phyloP scores from a whole-genome alignment of 2,329 filamentous ascomycete genomes.

The Purpureocillium lavendulum region DNA sequence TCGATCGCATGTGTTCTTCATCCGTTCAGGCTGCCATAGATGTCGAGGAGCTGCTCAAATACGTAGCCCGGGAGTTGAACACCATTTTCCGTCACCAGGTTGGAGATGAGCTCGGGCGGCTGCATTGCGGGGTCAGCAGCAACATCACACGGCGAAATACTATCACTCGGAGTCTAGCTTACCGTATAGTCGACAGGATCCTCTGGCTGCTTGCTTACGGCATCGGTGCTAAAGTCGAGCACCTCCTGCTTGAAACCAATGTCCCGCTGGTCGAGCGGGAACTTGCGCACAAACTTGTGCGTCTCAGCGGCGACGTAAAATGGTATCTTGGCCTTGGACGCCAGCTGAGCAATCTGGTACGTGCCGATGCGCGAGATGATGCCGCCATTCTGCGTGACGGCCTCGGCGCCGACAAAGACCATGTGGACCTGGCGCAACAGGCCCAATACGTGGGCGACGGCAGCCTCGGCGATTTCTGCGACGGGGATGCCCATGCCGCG shows the following conservation, averaged over 20 bases:
- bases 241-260: conserved; percentile 71
- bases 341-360: conserved; percentile 78
- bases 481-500: conserved; percentile 71
- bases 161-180: no score
- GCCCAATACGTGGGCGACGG: conserved; percentile 71
- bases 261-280: conserved; percentile 74
- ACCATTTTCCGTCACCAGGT: conserved; percentile 69
- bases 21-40: conserved; percentile 37
- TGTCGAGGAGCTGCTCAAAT: conserved; percentile 62
- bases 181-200: conserved; percentile 66
- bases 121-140: no score
- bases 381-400: conserved; percentile 88
- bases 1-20: conserved; percentile 11
- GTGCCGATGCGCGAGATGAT: conserved; percentile 82
- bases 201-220: conserved; percentile 32
- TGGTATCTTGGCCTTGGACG: conserved; percentile 58
- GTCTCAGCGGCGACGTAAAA: conserved; percentile 92
- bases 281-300: conserved; percentile 91
- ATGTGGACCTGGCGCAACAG: conserved; percentile 50
- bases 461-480: conserved; percentile 46
- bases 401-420: conserved; percentile 65
- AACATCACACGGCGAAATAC: no score
- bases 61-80: conserved; percentile 63
- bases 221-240: conserved; percentile 60
- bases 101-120: conserved; percentile 61